Percentiles rank a stretch among this genome's conserved stretches.
phyloP scores from a whole-genome alignment of 495 filamentous ascomycete species.

The Aspergillus saccharolyticus region DNA sequence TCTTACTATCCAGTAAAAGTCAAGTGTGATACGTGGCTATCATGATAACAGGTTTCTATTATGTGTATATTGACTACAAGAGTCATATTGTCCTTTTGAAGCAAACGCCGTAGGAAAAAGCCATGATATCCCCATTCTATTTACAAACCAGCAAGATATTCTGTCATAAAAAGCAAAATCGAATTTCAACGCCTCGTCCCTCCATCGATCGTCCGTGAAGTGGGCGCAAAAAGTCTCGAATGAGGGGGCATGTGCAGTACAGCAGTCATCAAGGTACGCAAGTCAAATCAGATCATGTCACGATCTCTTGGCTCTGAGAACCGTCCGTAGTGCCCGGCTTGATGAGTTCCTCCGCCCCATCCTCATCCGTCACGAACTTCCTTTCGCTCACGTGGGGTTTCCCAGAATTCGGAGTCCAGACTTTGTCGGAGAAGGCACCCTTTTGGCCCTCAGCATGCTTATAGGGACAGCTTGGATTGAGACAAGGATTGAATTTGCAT shows the following conservation, averaged over 20 bases:
- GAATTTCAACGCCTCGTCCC: constrained; percentile 29
- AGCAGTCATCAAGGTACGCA: constrained; percentile 1
- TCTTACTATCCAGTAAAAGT: too few species aligned
- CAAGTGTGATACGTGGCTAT: too few species aligned
- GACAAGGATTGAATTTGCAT: constrained; percentile 90
- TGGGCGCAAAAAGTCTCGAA: neutral
- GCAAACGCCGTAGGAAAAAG: neutral
- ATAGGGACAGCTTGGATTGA: constrained; percentile 77
- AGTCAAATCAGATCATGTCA: constrained; percentile 31
- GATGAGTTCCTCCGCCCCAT: constrained; percentile 68
- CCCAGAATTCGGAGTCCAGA: constrained; percentile 68
- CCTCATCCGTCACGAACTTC: constrained; percentile 77
- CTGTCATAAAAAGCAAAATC: constrained; percentile 22
- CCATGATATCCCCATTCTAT: constrained; percentile 26
- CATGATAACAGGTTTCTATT: too few species aligned
- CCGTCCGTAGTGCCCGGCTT: constrained; percentile 51
- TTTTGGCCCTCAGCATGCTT: constrained; percentile 89
- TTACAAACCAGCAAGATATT: constrained; percentile 20
- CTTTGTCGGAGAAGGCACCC: constrained; percentile 76
- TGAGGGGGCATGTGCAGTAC: neutral
- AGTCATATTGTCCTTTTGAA: neutral
- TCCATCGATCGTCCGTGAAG: constrained; percentile 26
- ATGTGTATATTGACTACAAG: too few species aligned
- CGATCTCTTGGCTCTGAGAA: constrained; percentile 33
- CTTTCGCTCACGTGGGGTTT: constrained; percentile 77